Evolutionary conservation across 768 basidiomycete species (phyloP).

Genomic region (Suillus cothurnatus): DNA sequence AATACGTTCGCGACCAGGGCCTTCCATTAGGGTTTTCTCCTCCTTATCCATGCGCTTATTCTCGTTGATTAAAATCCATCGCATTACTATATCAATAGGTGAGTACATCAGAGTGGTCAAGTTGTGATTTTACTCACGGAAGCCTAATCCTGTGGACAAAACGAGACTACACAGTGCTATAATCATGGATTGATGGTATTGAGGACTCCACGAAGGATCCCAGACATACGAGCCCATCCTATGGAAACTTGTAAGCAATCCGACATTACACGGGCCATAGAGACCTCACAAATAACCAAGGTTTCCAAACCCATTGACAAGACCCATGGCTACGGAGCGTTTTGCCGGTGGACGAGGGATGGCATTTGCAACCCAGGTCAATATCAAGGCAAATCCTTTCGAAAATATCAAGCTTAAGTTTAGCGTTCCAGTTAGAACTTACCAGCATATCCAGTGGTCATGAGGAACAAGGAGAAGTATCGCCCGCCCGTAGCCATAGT

Average conservation of each 20-base stretch:
- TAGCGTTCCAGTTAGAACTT: constrained; percentile 4
- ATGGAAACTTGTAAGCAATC: not conserved
- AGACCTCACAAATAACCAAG: constrained; percentile 57
- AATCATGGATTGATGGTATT: constrained; percentile 64
- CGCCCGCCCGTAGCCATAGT: constrained; percentile 53
- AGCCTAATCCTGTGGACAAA: constrained; percentile 32
- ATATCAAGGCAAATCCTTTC: constrained; percentile 44
- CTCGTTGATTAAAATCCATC: constrained; percentile 46
- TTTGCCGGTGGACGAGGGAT: constrained; percentile 59
- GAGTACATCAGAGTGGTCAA: not conserved
- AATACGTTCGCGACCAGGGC: constrained; percentile 49
- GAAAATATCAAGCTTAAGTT: not conserved
- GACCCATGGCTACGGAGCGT: constrained; percentile 56
- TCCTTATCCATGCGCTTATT: constrained; percentile 54
- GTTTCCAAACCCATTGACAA: constrained; percentile 64
- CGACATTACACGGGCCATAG: not conserved
- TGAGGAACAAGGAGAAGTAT: constrained; percentile 66
- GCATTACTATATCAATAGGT: constrained; percentile 37
- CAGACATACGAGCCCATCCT: constrained; percentile 66
- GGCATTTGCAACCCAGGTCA: constrained; percentile 65
- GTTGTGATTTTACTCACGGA: constrained; percentile 29
- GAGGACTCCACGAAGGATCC: constrained; percentile 61
- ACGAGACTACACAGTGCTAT: constrained; percentile 43
- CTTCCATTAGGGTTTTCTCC: constrained; percentile 46
- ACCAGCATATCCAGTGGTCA: constrained; percentile 56